Evolutionary conservation across 225 moss, liverwort and hornwort species (phyloP).

Genomic region (Neckera pumila): DNA sequence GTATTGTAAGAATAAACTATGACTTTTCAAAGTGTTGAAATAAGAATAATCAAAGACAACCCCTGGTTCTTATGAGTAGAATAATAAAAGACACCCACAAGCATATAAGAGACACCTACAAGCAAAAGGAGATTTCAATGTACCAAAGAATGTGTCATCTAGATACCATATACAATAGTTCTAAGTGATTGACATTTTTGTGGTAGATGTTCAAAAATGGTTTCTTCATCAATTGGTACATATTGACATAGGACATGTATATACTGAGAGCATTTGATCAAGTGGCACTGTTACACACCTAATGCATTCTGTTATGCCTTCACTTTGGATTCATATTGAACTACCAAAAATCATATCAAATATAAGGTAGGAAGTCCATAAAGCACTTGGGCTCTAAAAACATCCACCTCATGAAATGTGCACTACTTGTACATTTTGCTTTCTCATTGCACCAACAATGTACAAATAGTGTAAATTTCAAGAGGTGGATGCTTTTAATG

Average conservation of each 20-base stretch:
- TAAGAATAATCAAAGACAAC: rapidly evolving
- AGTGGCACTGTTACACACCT: neutral
- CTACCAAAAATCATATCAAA: neutral
- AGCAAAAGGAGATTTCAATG: neutral
- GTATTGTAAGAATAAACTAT: neutral
- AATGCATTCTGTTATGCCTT: too few species aligned
- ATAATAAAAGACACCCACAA: neutral
- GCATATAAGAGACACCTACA: neutral
- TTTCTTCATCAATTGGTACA: neutral
- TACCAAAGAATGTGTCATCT: neutral
- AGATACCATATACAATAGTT: rapidly evolving
- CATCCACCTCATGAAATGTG: neutral
- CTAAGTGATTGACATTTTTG: neutral
- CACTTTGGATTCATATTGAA: neutral
- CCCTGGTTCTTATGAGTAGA: neutral
- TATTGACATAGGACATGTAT: rapidly evolving
- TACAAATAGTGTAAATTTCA: neutral
- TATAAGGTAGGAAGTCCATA: neutral
- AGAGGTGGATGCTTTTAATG: neutral
- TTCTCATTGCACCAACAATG: neutral
- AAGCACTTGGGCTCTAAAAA: rapidly evolving
- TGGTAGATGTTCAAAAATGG: rapidly evolving
- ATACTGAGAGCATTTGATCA: neutral
- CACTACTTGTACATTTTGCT: neutral
- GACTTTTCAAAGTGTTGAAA: neutral